Evolutionary conservation across 2,329 filamentous ascomycete species (phyloP).

Genomic region (Microcyclospora tardicrescens): DNA sequence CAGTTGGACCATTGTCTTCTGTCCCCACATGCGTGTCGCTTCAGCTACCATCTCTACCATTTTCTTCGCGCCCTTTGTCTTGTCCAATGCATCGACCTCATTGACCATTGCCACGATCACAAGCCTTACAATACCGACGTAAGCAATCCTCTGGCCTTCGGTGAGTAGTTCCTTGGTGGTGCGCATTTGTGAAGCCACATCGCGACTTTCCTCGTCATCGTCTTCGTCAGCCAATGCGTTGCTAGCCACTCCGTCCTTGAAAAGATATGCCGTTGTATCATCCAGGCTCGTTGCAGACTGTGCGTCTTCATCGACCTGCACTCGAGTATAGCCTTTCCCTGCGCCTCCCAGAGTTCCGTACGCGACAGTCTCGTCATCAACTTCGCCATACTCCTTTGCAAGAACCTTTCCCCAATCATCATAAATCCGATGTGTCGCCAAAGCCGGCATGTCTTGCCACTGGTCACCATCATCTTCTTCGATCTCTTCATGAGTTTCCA

Average conservation of each 20-base stretch:
- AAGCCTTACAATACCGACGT: constrained; percentile 78
- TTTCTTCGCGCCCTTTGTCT: constrained; percentile 58
- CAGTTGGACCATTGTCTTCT: constrained; percentile 93
- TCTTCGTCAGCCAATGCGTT: constrained; percentile 48
- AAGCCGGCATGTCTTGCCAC: constrained; percentile 92
- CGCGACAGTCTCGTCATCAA: constrained; percentile 54
- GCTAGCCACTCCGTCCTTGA: constrained; percentile 57
- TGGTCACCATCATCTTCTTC: constrained; percentile 50
- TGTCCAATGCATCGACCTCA: constrained; percentile 50
- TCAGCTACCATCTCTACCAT: constrained; percentile 56
- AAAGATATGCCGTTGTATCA: constrained; percentile 91
- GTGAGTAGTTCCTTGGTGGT: constrained; percentile 91
- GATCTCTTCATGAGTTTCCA: constrained; percentile 34
- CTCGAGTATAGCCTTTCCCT: constrained; percentile 86
- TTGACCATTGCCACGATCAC: constrained; percentile 66
- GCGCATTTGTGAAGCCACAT: constrained; percentile 80
- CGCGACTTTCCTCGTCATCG: constrained; percentile 58
- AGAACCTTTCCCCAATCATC: constrained; percentile 84
- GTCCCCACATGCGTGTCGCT: constrained; percentile 84
- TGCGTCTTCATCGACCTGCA: constrained; percentile 90
- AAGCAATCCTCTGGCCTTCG: constrained; percentile 89
- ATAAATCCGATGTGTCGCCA: constrained; percentile 87
- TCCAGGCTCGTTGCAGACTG: constrained; percentile 93
- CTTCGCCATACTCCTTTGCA: constrained; percentile 62
- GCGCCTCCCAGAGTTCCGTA: constrained; percentile 76